Evolutionary conservation across 257 asterid genomes (phyloP).

Genomic region (Plantago major): DNA sequence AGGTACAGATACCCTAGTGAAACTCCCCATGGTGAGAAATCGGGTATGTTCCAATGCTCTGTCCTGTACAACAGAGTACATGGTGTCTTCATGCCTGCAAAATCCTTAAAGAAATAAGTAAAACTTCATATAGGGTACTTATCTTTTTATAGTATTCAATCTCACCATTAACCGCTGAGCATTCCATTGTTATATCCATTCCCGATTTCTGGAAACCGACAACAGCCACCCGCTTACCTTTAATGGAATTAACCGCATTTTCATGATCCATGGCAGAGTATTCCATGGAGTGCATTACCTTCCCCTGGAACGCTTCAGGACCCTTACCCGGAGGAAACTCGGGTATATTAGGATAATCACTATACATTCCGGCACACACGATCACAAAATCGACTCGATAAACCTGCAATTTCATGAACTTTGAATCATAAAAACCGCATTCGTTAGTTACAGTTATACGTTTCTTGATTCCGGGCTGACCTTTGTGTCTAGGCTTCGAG

Average conservation of each 20-base stretch:
- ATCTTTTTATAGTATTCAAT: not conserved
- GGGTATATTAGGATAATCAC: constrained; percentile 39
- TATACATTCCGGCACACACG: constrained; percentile 40
- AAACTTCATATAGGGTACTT: not conserved
- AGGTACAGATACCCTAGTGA: constrained; percentile 28
- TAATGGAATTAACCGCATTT: constrained; percentile 23
- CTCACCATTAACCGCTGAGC: constrained; percentile 34
- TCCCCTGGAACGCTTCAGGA: constrained; percentile 39
- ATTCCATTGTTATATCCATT: constrained; percentile 44
- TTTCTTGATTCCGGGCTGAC: constrained; percentile 6
- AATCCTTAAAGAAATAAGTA: not conserved
- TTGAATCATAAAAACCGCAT: not conserved
- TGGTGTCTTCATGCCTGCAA: constrained; percentile 36
- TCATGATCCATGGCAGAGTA: constrained; percentile 33
- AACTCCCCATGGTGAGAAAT: constrained; percentile 40
- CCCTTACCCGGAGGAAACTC: constrained; percentile 33
- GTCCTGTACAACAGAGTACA: constrained; percentile 45
- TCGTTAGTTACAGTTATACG: not conserved
- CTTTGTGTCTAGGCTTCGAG: constrained; percentile 15
- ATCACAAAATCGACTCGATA: constrained; percentile 33
- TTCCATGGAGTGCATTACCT: constrained; percentile 45
- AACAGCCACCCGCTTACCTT: constrained; percentile 34
- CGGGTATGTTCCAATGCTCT: constrained; percentile 43
- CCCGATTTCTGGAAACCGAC: constrained; percentile 53
- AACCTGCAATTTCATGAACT: constrained; percentile 20